These are phyloP conservation scores for Penicillium turbatum DNA, from an alignment of 495 filamentous ascomycete species.

Conservation along the genomic window DNA sequence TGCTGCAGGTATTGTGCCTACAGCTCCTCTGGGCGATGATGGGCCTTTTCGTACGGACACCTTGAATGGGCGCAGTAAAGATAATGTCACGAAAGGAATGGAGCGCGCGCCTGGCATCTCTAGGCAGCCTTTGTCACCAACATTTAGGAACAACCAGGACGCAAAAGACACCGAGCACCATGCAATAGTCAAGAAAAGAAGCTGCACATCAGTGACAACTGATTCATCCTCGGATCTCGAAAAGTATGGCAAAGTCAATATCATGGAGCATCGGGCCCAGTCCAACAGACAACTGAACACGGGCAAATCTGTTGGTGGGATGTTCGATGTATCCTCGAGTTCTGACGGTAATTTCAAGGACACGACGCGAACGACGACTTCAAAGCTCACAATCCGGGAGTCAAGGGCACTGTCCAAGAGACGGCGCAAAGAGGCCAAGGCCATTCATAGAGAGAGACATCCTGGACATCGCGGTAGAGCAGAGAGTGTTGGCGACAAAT, in stretches of 20 bases:
- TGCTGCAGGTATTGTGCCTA: background rate
- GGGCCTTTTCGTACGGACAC: no score
- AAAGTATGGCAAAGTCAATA: background rate
- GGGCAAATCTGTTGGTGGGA: background rate
- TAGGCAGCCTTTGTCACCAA: background rate
- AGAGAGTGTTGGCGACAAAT: constrained; percentile 24
- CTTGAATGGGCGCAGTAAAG: background rate
- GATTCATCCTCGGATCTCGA: background rate
- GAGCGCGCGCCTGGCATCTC: background rate
- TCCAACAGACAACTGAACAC: background rate
- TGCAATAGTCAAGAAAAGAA: constrained; percentile 11
- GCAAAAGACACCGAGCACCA: background rate
- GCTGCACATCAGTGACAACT: constrained; percentile 5
- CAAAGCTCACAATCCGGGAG: constrained; percentile 2
- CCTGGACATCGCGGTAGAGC: constrained; percentile 22
- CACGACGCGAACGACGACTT: background rate
- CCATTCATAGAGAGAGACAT: background rate
- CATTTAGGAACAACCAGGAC: background rate
- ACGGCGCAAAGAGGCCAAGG: background rate
- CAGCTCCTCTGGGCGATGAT: background rate
- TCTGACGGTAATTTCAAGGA: background rate
- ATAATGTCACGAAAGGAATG: background rate
- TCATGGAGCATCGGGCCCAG: constrained; percentile 4
- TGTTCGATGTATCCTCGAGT: background rate
- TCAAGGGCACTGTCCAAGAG: background rate